Conservation (phyloP, 2,329 filamentous ascomycete genomes). For the Pyrenophora teres region DNA sequence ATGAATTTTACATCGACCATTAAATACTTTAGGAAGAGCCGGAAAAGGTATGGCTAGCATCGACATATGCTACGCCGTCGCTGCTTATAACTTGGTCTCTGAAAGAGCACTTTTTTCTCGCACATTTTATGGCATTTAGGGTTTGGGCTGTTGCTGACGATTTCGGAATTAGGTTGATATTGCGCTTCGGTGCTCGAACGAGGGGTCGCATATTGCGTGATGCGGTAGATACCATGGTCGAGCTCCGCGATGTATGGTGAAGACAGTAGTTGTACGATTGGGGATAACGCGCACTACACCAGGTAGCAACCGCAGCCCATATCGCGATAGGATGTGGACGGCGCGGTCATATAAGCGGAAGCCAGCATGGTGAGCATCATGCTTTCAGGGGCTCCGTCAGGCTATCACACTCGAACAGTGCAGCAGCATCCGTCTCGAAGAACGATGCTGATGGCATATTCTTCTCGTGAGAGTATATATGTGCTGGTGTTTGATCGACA, state of each 20-base stretch:
- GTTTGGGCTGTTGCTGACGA: slow-evolving; percentile 4
- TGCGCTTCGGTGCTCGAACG: neutral
- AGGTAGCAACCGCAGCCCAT: no score
- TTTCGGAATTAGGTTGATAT: neutral
- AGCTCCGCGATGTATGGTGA: neutral
- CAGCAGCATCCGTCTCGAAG: slow-evolving; percentile 24
- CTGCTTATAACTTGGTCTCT: slow-evolving; percentile 57
- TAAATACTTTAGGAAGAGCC: slow-evolving; percentile 56
- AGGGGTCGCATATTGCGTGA: neutral
- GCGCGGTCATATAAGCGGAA: neutral
- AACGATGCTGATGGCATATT: slow-evolving; percentile 12
- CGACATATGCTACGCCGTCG: slow-evolving; percentile 56
- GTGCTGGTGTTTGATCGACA: neutral
- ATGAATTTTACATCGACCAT: slow-evolving; percentile 47
- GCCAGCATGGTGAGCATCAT: neutral
- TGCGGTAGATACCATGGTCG: neutral
- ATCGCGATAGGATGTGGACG: neutral
- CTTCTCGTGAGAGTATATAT: neutral
- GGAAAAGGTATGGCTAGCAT: slow-evolving; percentile 58
- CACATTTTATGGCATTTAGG: neutral
- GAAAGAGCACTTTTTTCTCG: slow-evolving; percentile 39
- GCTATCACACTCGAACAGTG: slow-evolving; percentile 14
- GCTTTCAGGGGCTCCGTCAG: neutral
- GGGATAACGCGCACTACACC: no score
- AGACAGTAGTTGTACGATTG: neutral